Base-by-base conservation (phyloP, 768 basidiomycete species). In the Boletus patriciae region DNA sequence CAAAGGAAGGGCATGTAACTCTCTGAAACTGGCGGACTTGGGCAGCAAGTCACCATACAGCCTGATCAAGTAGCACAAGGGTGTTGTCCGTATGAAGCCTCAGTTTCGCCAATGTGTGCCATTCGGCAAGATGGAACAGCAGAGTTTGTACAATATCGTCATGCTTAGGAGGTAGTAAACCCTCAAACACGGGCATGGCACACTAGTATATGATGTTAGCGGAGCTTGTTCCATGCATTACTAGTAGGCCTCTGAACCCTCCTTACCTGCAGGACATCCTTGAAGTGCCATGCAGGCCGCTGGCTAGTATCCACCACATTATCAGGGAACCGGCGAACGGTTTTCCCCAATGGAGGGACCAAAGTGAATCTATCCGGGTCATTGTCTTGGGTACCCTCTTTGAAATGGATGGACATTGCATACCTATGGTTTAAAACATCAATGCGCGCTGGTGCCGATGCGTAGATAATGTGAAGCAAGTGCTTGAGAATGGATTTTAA, bases 221-320 rank as follows among this genome's bases (percentile, higher is more conserved):
- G 3, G 13, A 6, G 25, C 25, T 6, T 27, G 25, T 27, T 27
- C 25, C 25, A 27, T n/a, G n/a, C 25, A 27, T 27, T 27, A 27
- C 25, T 27, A 27, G 25, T 27, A 27, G 6, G 25, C 25, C 25
- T 27, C 25, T 27, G 6, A 27, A 27, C 25, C 25, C 25, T 27
- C 12, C 36, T 31, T n/a, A 65, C 64, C 57, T 61, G 59, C 2
- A 65, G 55, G 13, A 61, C 10, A 27, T 61, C 41, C 27, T 61
- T 52, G 9, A 64, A 65, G 31, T 46, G 29, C 25, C 46, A 13
- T 10, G 57, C 62, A 15, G 56, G 51, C 1, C 74, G 50, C 46
- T 73, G 72, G 34, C 72, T 78, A 67, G 77, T 72, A 18, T 69
- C 73, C 0, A 74, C 71, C 0, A 71, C 67, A 50, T 80, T 75